phyloP scores from a whole-genome alignment of 768 basidiomycete genomes.

The Nidularia sp. region DNA sequence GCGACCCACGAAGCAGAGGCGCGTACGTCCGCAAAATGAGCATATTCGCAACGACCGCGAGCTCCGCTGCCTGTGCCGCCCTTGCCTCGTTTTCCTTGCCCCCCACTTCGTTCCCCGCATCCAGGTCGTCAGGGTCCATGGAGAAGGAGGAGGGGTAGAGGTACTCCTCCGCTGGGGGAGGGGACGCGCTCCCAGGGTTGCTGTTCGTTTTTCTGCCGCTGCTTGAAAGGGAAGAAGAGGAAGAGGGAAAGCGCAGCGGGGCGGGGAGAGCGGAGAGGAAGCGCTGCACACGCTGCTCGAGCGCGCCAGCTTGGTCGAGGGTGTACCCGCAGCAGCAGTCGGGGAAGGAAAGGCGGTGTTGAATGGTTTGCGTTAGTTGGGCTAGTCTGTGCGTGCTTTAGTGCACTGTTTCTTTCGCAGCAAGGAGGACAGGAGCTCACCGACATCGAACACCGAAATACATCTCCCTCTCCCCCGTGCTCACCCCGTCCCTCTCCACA shows the following conservation, averaged over 20 bases:
- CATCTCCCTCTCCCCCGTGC: slow-evolving; percentile 11
- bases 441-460: slow-evolving; percentile 59
- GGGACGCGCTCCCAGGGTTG: slow-evolving; percentile 4
- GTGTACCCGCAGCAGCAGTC: slow-evolving; percentile 42
- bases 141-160: not conserved
- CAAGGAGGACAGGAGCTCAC: slow-evolving; percentile 26
- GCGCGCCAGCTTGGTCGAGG: slow-evolving; percentile 56
- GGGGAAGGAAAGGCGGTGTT: slow-evolving; percentile 41
- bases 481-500: not conserved
- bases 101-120: not conserved
- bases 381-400: slow-evolving; percentile 41
- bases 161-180: not conserved
- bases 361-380: slow-evolving; percentile 58
- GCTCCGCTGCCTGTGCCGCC: slow-evolving; percentile 46
- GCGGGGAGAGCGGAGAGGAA: slow-evolving; percentile 53
- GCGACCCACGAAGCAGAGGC: slow-evolving; percentile 49
- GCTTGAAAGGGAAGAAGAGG: not conserved
- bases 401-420: not conserved
- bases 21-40: slow-evolving; percentile 61
- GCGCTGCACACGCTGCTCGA: slow-evolving; percentile 51
- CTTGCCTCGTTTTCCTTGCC: slow-evolving; percentile 5
- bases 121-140: not conserved
- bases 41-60: slow-evolving; percentile 56
- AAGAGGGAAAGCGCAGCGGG: slow-evolving; percentile 33
- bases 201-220: not conserved